phyloP scores from a whole-genome alignment of 352 stramenopile genomes.

The Thalassiosira mediterranea region DNA sequence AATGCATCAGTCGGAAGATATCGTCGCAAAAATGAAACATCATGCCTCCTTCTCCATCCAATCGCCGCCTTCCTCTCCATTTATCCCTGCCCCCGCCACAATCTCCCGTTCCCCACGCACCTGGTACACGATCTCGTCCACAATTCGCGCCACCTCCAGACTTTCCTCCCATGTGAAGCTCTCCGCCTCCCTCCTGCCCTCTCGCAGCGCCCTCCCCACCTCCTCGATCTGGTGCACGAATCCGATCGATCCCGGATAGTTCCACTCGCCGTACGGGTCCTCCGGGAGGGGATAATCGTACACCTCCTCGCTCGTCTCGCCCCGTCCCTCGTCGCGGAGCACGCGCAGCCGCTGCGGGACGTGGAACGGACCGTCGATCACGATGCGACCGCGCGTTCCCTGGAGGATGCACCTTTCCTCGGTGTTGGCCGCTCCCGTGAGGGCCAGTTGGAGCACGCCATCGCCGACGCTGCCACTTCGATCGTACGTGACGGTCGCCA shows the following conservation, averaged over 20 bases:
- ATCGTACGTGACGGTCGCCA: constrained; percentile 40
- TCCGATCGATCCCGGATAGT: constrained; percentile 84
- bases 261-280: constrained; percentile 58
- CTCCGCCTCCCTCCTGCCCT: constrained; percentile 62
- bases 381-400: constrained; percentile 83
- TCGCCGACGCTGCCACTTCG: constrained; percentile 7
- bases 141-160: constrained; percentile 80
- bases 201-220: constrained; percentile 80
- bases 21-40: neutral
- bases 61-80: neutral
- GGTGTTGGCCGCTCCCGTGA: constrained; percentile 73
- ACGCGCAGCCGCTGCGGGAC: constrained; percentile 73
- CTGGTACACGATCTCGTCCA: constrained; percentile 84
- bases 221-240: constrained; percentile 87
- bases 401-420: constrained; percentile 85
- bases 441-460: constrained; percentile 55
- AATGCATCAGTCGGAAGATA: too few relatives aligned
- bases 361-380: constrained; percentile 85
- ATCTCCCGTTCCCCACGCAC: constrained; percentile 47
- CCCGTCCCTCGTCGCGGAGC: constrained; percentile 52
- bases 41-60: neutral
- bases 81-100: neutral
- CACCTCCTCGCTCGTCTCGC: constrained; percentile 48
- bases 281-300: constrained; percentile 77
- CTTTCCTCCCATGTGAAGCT: constrained; percentile 84